These are phyloP conservation scores for Primulina tabacum DNA, from an alignment of 257 asterid genomes.

Conservation along the genomic window DNA sequence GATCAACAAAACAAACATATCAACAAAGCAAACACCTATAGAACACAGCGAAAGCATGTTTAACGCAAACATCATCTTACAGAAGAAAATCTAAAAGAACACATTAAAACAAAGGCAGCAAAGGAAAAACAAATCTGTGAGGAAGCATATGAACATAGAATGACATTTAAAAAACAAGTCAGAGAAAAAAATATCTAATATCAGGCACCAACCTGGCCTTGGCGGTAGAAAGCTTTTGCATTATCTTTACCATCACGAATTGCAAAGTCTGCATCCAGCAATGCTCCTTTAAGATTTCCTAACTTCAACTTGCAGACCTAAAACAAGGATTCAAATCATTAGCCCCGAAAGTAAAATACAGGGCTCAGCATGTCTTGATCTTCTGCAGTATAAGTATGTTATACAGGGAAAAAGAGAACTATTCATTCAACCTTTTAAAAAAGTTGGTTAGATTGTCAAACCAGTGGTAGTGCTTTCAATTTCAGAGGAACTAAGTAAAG, in stretches of 20 bases:
- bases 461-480: neutral
- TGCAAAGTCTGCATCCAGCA: slow-evolving; percentile 74
- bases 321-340: slow-evolving; percentile 16
- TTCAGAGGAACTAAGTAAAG: neutral
- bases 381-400: neutral
- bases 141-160: too few species aligned
- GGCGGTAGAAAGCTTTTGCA: slow-evolving; percentile 88
- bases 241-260: slow-evolving; percentile 75
- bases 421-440: neutral
- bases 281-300: slow-evolving; percentile 83
- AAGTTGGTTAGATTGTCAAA: neutral
- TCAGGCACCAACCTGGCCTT: slow-evolving; percentile 68
- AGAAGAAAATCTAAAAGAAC: neutral
- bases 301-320: slow-evolving; percentile 81
- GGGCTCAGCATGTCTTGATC: neutral
- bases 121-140: too few species aligned
- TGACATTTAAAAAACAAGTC: too few species aligned
- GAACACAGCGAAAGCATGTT: neutral
- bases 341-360: slow-evolving; percentile 6
- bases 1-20: neutral
- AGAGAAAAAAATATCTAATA: neutral
- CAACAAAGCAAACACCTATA: too few species aligned
- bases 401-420: neutral
- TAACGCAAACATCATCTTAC: too few species aligned
- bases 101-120: too few species aligned